Evolutionary conservation across 345 rosid species (phyloP), one percentile per base, ranked within the genome.

Genomic region (Aquilaria malaccensis): DNA sequence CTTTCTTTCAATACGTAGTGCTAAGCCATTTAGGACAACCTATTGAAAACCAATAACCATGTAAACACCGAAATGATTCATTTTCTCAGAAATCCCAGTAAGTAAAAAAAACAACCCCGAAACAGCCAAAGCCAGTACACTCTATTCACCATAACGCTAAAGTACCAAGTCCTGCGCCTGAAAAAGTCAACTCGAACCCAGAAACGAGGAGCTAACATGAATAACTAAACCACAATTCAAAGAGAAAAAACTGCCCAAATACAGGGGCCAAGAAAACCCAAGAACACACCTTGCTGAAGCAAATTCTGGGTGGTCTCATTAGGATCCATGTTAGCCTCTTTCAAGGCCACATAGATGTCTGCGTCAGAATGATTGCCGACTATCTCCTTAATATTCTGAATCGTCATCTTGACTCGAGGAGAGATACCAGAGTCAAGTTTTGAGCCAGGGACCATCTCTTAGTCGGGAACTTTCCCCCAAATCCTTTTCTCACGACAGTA

Each of bases 311-410:
- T 73, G 52, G 93, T 83, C 61, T 83, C 96, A 67, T 85, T 80
- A 65, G 95, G 89, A 65, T 92, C 91, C 98, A 92, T 92, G 70
- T 78, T 60, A 56, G 74, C 63, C 66, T 89, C 98, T 74, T 85
- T 82, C 67, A 88, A 83, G 48, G 81, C 83, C 60, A 60, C 65
- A 52, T 83, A 81, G 33, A 92, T 83, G 68, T 88, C 96, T 55
- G 76, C 76, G 30, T 92, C 96, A 56, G 98, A 79, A 76, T 83
- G 90, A 75, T 80, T 75, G 41, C 88, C 85, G 14, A 88, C 83
- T 14, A 92, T 76, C 68, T 92, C 98, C 66, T 83, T 88, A 43
- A 92, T 88, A 32, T 83, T 75, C 52, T 76, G 86, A 46, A 91
- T 88, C 48, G 77, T 83, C 61, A 67, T 81, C 71, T 73, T 86